Evolutionary conservation across 257 asterid genomes (phyloP), one percentile per base, ranked within the genome.

Genomic region (Eucommia ulmoides): DNA sequence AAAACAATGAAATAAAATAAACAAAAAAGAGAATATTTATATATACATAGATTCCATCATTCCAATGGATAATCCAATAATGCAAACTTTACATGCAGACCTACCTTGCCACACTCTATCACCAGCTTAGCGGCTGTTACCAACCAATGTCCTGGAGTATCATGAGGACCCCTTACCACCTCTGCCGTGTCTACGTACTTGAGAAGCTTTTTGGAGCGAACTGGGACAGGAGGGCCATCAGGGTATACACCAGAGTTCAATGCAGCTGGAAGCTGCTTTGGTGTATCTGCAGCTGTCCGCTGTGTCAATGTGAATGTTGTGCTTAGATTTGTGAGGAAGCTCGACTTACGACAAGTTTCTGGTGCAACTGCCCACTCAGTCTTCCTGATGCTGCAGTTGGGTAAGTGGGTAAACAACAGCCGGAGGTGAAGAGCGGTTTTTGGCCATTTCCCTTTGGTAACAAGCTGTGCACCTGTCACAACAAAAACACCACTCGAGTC

Each of bases 301-400:
- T 29, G 61, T 16, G 96, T 79, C 73, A 91, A 83, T 0, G 96
- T 78, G 63, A 86, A 91, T 11, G 99, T 86, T 0, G 93, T 83
- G 81, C 99, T 91, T 58, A 91, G 70, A 58, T 86, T 91, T 0
- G 74, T 70, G 24, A 91, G 72, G 65, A 91, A 83, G 51, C 68
- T 72, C 0, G 98, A 78, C 68, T 80, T 83, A 3, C 69, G 72
- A 22, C 79, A 71, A 51, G 77, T 68, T 59, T 91, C 94, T 1
- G 98, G 96, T 16, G 92, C 65, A n/a, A 82, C 67, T 33, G 93
- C 96, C 96, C 98, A 86, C 62, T 91, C 94, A 2, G 95, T 74
- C 65, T 91, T 91, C 19, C 94, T 65, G 21, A 91, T 79, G n/a
- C 58, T 58, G 62, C 88, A 91, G 69, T 83, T 76, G 0, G 96